Conservation (phyloP, 139 green algal species). For the Tetradesmus lagerheimii region DNA sequence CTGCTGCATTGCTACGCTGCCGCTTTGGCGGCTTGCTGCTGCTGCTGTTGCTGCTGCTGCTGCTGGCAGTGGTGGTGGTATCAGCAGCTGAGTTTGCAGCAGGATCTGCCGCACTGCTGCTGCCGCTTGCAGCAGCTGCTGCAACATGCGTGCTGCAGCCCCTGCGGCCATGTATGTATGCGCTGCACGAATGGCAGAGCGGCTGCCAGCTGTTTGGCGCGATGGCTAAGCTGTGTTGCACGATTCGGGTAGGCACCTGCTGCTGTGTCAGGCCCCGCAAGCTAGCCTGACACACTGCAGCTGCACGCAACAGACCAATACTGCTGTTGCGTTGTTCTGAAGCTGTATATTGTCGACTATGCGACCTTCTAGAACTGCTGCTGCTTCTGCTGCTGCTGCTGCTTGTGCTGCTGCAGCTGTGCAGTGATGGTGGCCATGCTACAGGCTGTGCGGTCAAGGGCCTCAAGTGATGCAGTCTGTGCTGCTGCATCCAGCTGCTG, state of each 20-base stretch:
- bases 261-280: not conserved
- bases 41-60: not conserved
- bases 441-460: not conserved
- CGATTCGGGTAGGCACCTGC: not conserved
- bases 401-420: not conserved
- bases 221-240: not conserved
- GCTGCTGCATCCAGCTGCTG: not conserved
- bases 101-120: not conserved
- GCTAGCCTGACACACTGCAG: not conserved
- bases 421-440: not conserved
- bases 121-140: not conserved
- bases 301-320: not conserved
- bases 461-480: not conserved
- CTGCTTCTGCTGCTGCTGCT: not conserved
- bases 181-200: not conserved
- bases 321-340: not conserved
- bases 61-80: not conserved
- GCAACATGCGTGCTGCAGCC: not conserved
- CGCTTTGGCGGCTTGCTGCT: not conserved
- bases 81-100: not conserved
- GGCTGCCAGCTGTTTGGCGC: not conserved
- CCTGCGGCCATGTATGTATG: not conserved
- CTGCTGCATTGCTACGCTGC: not conserved
- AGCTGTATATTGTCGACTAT: not conserved
- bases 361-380: not conserved